These are phyloP conservation scores for Selaginella moellendorffii DNA, from an alignment of 75 land plant genomes.

Conservation along the genomic window DNA sequence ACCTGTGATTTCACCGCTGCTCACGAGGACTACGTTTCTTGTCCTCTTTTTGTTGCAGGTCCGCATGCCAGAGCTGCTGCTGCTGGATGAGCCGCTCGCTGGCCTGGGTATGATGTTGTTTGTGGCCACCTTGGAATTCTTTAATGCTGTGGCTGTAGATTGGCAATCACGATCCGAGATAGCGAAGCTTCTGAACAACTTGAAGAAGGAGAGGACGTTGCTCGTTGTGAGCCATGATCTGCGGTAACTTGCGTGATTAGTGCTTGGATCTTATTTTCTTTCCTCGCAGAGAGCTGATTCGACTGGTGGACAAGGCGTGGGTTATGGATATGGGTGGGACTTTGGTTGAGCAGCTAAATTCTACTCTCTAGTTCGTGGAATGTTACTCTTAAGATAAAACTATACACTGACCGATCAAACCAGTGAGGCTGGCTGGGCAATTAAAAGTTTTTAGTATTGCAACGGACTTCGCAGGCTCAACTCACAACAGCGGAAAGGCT, in stretches of 20 bases:
- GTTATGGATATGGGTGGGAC: constrained; percentile 80
- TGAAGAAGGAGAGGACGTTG: constrained; percentile 73
- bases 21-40: not conserved
- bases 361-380: too few species aligned
- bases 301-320: constrained; percentile 77
- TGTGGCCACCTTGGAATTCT: constrained; percentile 18
- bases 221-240: constrained; percentile 97
- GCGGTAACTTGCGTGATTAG: constrained; percentile 32
- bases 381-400: too few species aligned
- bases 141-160: constrained; percentile 50
- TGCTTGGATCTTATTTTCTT: constrained; percentile 13
- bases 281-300: constrained; percentile 51
- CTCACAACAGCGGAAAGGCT: too few species aligned
- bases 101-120: constrained; percentile 85
- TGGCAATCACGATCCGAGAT: constrained; percentile 93
- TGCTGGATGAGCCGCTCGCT: constrained; percentile 97
- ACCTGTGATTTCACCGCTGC: not conserved
- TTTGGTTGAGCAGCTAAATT: constrained; percentile 45
- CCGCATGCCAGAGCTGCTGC: constrained; percentile 60
- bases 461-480: too few species aligned
- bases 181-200: constrained; percentile 52
- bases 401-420: too few species aligned
- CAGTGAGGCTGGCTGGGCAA: too few species aligned
- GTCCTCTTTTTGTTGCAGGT: constrained; percentile 42
- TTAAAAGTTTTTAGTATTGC: too few species aligned